Conservation (phyloP, 1,139 yeast species). For the Citeromyces siamensis region DNA sequence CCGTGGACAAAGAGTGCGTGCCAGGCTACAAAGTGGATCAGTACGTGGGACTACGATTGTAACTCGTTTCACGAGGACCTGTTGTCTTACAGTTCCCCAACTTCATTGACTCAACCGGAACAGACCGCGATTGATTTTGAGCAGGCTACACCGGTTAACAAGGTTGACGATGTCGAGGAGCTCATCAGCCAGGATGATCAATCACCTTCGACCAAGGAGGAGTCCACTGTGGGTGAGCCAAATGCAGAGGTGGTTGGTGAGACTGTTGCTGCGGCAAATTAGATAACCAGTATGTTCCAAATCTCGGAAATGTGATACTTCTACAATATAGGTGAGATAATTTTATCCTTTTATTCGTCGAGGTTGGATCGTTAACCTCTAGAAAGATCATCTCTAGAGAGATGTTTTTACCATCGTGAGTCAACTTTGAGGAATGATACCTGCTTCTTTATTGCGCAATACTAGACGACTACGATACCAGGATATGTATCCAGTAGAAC, state of each 20-base stretch:
- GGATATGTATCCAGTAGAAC: too few species aligned
- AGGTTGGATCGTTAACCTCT: too few species aligned
- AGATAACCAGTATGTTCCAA: too few species aligned
- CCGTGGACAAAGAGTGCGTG: constrained; percentile 72
- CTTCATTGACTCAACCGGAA: constrained; percentile 4
- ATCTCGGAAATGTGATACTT: too few species aligned
- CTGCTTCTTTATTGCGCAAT: too few species aligned
- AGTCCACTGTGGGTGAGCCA: constrained; percentile 12
- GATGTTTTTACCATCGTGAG: too few species aligned
- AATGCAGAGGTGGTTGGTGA: constrained; percentile 7
- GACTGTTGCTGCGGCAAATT: too few species aligned
- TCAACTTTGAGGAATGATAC: too few species aligned
- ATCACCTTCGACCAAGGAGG: constrained; percentile 3
- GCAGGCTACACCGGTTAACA: constrained; percentile 10
- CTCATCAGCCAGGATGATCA: not conserved
- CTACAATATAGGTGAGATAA: too few species aligned
- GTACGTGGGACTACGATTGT: constrained; percentile 85
- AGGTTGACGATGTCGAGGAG: constrained; percentile 4
- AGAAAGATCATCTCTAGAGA: too few species aligned
- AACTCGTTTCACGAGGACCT: constrained; percentile 23
- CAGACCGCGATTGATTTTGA: constrained; percentile 12
- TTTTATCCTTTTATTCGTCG: too few species aligned
- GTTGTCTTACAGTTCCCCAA: not conserved
- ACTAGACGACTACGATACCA: too few species aligned
- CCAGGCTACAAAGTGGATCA: constrained; percentile 41